Evolutionary conservation across 2,329 filamentous ascomycete genomes (phyloP).

Genomic region (Lachnellula willkommii): DNA sequence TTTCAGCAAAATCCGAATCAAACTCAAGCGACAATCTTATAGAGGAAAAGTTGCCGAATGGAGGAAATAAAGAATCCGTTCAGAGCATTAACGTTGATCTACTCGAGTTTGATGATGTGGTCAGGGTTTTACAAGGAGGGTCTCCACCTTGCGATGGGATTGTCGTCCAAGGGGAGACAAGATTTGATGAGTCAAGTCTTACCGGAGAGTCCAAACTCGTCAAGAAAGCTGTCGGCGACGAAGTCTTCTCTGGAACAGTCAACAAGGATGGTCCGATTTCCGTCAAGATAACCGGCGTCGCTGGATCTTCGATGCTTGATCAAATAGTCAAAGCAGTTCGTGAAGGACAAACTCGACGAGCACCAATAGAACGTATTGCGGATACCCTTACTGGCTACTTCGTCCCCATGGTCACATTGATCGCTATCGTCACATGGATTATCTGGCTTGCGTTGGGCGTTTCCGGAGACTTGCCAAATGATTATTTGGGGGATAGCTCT

Average conservation of each 20-base stretch:
- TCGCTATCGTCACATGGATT: constrained; percentile 67
- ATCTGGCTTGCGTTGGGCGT: constrained; percentile 64
- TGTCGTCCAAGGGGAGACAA: constrained; percentile 56
- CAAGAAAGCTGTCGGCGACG: constrained; percentile 56
- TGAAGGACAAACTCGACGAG: constrained; percentile 70
- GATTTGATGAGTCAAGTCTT: constrained; percentile 85
- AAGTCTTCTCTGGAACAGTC: constrained; percentile 67
- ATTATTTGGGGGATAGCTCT: constrained; percentile 48
- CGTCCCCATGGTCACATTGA: constrained; percentile 64
- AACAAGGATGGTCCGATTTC: constrained; percentile 62
- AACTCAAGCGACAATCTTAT: constrained; percentile 3
- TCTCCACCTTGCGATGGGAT: constrained; percentile 82
- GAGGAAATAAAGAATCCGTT: constrained; percentile 6
- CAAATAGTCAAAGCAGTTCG: constrained; percentile 72
- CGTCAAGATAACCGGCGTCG: constrained; percentile 57
- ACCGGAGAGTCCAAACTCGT: constrained; percentile 72
- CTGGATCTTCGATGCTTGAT: constrained; percentile 71
- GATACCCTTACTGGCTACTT: constrained; percentile 71
- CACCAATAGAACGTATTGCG: constrained; percentile 70
- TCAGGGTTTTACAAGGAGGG: constrained; percentile 70
- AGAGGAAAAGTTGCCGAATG: constrained; percentile 1
- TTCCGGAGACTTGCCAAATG: constrained; percentile 49
- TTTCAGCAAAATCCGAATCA: constrained; percentile 30
- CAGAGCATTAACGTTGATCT: constrained; percentile 44
- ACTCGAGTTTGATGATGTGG: constrained; percentile 65